Percentiles rank a stretch among this genome's conserved stretches.
phyloP scores from a whole-genome alignment of 331 rosid species.

The Stylosanthes scabra region DNA sequence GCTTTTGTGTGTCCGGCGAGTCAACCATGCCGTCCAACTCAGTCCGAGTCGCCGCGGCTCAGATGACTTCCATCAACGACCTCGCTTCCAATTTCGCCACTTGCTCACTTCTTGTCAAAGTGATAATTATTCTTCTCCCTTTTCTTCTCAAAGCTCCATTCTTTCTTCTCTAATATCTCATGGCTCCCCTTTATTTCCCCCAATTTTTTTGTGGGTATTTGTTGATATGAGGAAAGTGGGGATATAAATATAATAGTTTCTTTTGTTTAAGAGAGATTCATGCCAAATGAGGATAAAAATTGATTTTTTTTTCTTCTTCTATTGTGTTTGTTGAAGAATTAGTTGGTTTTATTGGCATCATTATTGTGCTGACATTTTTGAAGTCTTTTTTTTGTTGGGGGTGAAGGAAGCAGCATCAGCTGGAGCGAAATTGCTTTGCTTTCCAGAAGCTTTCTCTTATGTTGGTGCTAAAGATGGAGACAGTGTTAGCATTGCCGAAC shows the following conservation, averaged over 20 bases:
- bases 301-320: not conserved
- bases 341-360: not conserved
- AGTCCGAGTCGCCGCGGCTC: conserved; percentile 88
- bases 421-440: conserved; percentile 85
- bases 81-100: conserved; percentile 76
- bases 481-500: conserved; percentile 70
- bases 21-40: conserved; percentile 66
- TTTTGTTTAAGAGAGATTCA: not conserved
- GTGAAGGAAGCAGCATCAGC: conserved; percentile 89
- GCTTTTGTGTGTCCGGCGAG: conserved; percentile 32
- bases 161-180: not conserved
- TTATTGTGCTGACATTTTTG: not conserved
- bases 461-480: conserved; percentile 86
- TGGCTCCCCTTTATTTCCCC: not conserved
- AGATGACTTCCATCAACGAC: conserved; percentile 90
- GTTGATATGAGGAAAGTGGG: not conserved
- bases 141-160: not conserved
- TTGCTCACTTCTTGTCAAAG: conserved; percentile 79
- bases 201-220: not conserved
- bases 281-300: not conserved
- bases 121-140: conserved; percentile 13
- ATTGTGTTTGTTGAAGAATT: not conserved
- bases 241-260: not conserved
- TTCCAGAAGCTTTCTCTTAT: conserved; percentile 88
- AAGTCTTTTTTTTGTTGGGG: not conserved